These are phyloP conservation scores for Begonia loranthoides DNA, from an alignment of 306 rosid genomes.

Conservation along the genomic window DNA sequence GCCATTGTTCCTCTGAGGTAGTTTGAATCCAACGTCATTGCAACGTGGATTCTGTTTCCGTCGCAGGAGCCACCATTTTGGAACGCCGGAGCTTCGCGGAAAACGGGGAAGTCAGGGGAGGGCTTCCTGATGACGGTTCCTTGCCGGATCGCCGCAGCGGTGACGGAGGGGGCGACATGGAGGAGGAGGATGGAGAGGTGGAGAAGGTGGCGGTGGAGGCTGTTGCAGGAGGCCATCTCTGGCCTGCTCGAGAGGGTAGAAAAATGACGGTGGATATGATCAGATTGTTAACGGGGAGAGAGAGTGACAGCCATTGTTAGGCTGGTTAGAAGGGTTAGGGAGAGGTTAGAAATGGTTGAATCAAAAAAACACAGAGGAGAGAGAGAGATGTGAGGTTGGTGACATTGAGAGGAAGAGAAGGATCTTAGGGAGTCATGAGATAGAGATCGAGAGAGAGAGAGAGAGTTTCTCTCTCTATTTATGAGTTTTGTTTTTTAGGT, in stretches of 20 bases:
- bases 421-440: slow-evolving; percentile 17
- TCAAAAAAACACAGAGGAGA: neutral
- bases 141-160: slow-evolving; percentile 21
- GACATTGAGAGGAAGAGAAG: slow-evolving; percentile 21
- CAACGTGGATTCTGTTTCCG: slow-evolving; percentile 41
- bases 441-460: slow-evolving; percentile 9
- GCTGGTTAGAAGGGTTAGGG: slow-evolving; percentile 24
- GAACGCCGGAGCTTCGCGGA: slow-evolving; percentile 66
- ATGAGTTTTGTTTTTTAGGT: no score
- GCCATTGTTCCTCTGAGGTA: slow-evolving; percentile 78
- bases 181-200: slow-evolving; percentile 38
- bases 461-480: neutral
- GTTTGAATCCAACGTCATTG: slow-evolving; percentile 80
- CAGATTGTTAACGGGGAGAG: slow-evolving; percentile 8
- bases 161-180: neutral
- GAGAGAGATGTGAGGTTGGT: slow-evolving; percentile 19
- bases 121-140: slow-evolving; percentile 38
- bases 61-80: slow-evolving; percentile 45
- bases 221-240: slow-evolving; percentile 42
- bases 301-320: slow-evolving; percentile 33
- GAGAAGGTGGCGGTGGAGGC: slow-evolving; percentile 11
- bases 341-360: slow-evolving; percentile 22
- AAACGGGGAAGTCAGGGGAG: slow-evolving; percentile 20
- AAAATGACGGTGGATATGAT: slow-evolving; percentile 18
- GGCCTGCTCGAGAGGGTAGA: slow-evolving; percentile 29